Conservation (phyloP, 169 alveolate species). For the Eimeria necatrix region DNA sequence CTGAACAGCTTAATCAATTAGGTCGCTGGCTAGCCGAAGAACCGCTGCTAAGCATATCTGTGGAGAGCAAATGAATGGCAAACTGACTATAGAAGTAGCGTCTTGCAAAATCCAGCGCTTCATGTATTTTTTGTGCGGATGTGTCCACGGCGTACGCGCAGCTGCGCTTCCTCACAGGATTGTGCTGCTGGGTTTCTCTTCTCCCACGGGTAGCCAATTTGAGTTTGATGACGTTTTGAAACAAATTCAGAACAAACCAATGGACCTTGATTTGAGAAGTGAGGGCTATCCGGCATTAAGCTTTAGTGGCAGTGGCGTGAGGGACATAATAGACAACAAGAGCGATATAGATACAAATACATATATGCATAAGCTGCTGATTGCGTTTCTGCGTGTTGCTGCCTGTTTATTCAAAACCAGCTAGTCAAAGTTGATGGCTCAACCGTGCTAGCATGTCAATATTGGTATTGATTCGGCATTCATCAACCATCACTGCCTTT, state of each 20-base stretch:
- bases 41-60: background rate
- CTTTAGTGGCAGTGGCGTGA: too few relatives aligned
- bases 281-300: background rate
- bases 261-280: constrained; percentile 20
- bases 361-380: too few relatives aligned
- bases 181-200: constrained; percentile 7
- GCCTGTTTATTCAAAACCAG: background rate
- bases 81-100: background rate
- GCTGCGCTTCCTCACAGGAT: constrained; percentile 34
- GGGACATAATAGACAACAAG: background rate
- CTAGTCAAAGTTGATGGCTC: too few relatives aligned
- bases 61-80: background rate
- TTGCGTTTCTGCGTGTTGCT: background rate
- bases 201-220: constrained; percentile 23
- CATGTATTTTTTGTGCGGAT: background rate
- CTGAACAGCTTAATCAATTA: background rate
- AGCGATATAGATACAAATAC: background rate
- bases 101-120: background rate
- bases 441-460: too few relatives aligned
- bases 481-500: too few relatives aligned
- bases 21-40: background rate
- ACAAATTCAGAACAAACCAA: constrained; percentile 3
- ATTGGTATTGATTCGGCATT: too few relatives aligned
- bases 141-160: constrained; percentile 15
- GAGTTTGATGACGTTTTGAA: constrained; percentile 24